Base-by-base conservation (phyloP, 192 early-diverging fungal species). In the Jimgerdemannia lactiflua region DNA sequence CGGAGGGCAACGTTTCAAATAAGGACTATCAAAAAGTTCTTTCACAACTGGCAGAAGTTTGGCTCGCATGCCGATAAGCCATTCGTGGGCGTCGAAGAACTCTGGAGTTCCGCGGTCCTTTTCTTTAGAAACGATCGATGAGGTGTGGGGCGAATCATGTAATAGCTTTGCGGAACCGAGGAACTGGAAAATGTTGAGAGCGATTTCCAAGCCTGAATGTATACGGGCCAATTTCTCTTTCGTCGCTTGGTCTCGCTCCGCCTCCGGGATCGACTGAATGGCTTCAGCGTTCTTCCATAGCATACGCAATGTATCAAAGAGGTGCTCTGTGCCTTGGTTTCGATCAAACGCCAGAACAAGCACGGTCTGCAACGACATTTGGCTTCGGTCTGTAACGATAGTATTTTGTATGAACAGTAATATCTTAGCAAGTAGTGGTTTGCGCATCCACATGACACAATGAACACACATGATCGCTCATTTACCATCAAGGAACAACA, bases 61-160 rank as follows among this genome's bases (percentile, higher is more conserved):
- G 4, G 88, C 59, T n/a, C 95, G 87, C 42, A 95, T 71, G 0
- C 85, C 75, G 1, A 93, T 83, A 3, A 96, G 71, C 81, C 92
- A 91, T 42, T 91, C 89, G 65, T 87, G 79, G 3, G 93, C 83
- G 42, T 95, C 91, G 80, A 96, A 97, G 75, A 86, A 92, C 43
- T 89, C 80, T 9, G 79, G 77, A 54, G 49, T 54, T 54, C 49
- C 78, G 69, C 76, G 84, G 78, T 93, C 91, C 63, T 86, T 86
- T 18, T 89, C 88, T 65, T 83, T 87, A 8, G 80, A 79, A 10
- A 73, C 79, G 19, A 95, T 72, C 0, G 75, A 59, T 14, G 79
- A 66, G 8, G 93, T 93, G 69, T 88, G 87, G 6, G 94, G 88
- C 17, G 94, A 94, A 67, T 95, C 94, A 14, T 86, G 84, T 39